Evolutionary conservation across 371 early-diverging fungal species (phyloP).

Genomic region (Gilbertella persicaria): DNA sequence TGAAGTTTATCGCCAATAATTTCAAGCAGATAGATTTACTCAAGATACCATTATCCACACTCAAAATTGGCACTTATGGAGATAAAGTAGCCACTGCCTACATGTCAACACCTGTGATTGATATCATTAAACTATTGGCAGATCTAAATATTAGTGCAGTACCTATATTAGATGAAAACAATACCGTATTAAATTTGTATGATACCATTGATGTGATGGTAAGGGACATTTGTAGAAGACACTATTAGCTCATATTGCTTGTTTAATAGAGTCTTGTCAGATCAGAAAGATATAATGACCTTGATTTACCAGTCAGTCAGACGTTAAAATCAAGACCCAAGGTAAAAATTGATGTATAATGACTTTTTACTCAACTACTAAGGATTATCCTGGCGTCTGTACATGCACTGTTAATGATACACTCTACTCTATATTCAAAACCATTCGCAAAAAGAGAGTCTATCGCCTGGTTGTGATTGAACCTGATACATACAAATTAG

Average conservation of each 20-base stretch:
- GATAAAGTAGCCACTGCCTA: constrained; percentile 67
- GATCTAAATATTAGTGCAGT: constrained; percentile 78
- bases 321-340: constrained; percentile 71
- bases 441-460: constrained; percentile 72
- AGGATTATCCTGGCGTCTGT: constrained; percentile 87
- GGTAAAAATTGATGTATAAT: constrained; percentile 26
- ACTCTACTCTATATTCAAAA: constrained; percentile 77
- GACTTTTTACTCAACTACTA: neutral
- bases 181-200: constrained; percentile 81
- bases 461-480: constrained; percentile 87
- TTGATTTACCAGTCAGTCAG: constrained; percentile 77
- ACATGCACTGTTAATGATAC: constrained; percentile 81
- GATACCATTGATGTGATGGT: constrained; percentile 89
- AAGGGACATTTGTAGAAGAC: constrained; percentile 7
- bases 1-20: constrained; percentile 79
- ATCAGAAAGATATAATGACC: constrained; percentile 43
- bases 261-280: constrained; percentile 24
- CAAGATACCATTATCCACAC: constrained; percentile 59
- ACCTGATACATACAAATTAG: constrained; percentile 60
- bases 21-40: constrained; percentile 59
- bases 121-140: constrained; percentile 80
- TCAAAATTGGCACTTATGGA: constrained; percentile 78
- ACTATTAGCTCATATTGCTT: neutral
- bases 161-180: constrained; percentile 83
- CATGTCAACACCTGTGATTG: constrained; percentile 73